Percentiles rank a stretch among this genome's conserved stretches.
phyloP scores from a whole-genome alignment of 306 rosid species.

The Cicer bijugum region DNA sequence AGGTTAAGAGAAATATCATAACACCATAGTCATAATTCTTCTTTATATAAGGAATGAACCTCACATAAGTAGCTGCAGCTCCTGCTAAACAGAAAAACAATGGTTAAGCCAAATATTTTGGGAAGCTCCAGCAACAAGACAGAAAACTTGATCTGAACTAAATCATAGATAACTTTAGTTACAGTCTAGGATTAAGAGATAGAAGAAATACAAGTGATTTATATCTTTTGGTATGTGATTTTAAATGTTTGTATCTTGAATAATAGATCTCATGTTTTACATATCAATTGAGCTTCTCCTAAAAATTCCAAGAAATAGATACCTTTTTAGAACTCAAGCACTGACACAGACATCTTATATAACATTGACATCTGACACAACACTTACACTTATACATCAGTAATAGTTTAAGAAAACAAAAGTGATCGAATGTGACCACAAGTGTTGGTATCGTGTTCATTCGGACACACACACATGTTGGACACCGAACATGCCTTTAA shows the following conservation, averaged over 20 bases:
- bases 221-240: no score
- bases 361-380: no score
- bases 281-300: background rate
- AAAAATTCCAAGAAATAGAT: background rate
- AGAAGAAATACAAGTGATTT: no score
- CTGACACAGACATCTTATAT: no score
- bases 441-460: no score
- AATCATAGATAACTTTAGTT: background rate
- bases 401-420: no score
- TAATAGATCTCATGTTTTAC: background rate
- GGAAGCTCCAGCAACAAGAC: background rate
- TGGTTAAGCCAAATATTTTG: background rate
- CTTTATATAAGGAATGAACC: conserved; percentile 85
- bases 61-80: conserved; percentile 74
- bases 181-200: background rate
- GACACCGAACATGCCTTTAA: no score
- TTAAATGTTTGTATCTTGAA: no score
- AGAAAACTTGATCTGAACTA: background rate
- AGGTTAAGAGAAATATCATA: conserved; percentile 84
- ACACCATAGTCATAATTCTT: conserved; percentile 89
- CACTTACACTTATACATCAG: no score
- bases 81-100: conserved; percentile 54
- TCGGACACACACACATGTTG: no score
- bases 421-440: no score
- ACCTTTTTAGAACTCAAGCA: background rate